Evolutionary conservation across 257 asterid genomes (phyloP).

Genomic region (Solanum corneliomulleri): DNA sequence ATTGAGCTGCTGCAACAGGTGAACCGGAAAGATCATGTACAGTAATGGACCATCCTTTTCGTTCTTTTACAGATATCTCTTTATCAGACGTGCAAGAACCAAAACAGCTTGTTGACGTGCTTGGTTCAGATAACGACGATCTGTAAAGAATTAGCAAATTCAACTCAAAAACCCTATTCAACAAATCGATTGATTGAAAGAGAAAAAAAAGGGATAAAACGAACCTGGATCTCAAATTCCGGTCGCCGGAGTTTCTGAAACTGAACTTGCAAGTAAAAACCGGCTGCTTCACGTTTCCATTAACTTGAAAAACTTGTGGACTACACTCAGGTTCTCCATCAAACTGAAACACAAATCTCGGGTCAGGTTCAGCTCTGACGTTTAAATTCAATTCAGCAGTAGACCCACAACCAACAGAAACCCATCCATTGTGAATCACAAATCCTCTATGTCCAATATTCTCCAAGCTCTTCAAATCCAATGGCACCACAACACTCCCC

Average conservation of each 20-base stretch:
- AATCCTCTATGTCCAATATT: slow-evolving; percentile 22
- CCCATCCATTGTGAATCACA: slow-evolving; percentile 82
- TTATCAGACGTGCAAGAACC: slow-evolving; percentile 17
- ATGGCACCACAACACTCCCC: slow-evolving; percentile 38
- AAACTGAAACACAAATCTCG: slow-evolving; percentile 87
- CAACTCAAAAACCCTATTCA: not conserved
- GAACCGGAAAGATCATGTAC: slow-evolving; percentile 96
- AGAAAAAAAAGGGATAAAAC: not conserved
- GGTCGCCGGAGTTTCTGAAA: slow-evolving; percentile 56
- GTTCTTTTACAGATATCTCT: slow-evolving; percentile 33
- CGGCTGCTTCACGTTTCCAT: slow-evolving; percentile 80
- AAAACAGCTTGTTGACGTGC: slow-evolving; percentile 60
- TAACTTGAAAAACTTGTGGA: slow-evolving; percentile 91
- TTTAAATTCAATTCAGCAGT: slow-evolving; percentile 42
- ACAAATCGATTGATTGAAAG: not conserved
- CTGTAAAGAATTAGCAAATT: slow-evolving; percentile 26
- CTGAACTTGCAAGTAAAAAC: slow-evolving; percentile 91
- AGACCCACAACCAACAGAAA: slow-evolving; percentile 22
- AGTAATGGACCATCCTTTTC: slow-evolving; percentile 97
- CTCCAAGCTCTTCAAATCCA: slow-evolving; percentile 64
- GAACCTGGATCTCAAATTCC: slow-evolving; percentile 78
- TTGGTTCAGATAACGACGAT: slow-evolving; percentile 61
- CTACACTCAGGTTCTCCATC: slow-evolving; percentile 98
- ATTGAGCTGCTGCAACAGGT: slow-evolving; percentile 94
- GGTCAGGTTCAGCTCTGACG: slow-evolving; percentile 82